Evolutionary conservation across 495 filamentous ascomycete species (phyloP), one percentile per base, ranked within the genome.

Genomic region (Paragyromitra xinjiangensis): DNA sequence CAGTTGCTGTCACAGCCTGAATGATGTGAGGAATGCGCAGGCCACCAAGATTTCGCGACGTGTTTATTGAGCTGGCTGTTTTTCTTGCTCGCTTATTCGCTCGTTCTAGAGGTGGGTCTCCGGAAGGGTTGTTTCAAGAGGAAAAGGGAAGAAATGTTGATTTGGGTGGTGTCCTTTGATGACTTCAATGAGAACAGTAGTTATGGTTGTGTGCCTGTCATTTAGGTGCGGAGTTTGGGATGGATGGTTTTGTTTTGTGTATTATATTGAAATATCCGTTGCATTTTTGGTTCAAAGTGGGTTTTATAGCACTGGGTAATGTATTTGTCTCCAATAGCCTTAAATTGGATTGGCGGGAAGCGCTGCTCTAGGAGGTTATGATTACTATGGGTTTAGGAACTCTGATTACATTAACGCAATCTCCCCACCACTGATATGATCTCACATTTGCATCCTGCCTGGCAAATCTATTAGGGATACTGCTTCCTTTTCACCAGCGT

Each of bases 1-100:
- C 14, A 3, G 73, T 78, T 71, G 55, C 76, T 22, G 48, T 71
- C 58, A 42, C 24, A 14, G 77, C 59, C 24, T 78, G 58, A 79
- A 34, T 29, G 12, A 26, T 14, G 22, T 56, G 19, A 11, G 24
- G 22, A 26, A 9, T 56, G 9, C 24, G 26, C 11, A 56, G 11
- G 1, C 22, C 26, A 56, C 9, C 8, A 14, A 26, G 22, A 56
- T 12, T 56, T 56, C 53, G 22, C 26, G 53, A 56, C 53, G 53
- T 56, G 53, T 56, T 56, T 24, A 26, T 56, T 12, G 22, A 56
- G 53, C 12, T 51, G 48, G n/a, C 24, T 55, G 53, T 22, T 26
- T 56, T 19, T 56, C 22, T 56, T 22, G 12, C 22, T 56, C 53
- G 9, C 24, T 22, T 22, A 22, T 11, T 56, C 24, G 24, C 19